A percentile compares a stretch with the other conserved stretches of the same genome.
These are phyloP conservation scores for Lasiodiplodia sp. DNA, from an alignment of 2,329 filamentous ascomycete species.

Conservation along the genomic window DNA sequence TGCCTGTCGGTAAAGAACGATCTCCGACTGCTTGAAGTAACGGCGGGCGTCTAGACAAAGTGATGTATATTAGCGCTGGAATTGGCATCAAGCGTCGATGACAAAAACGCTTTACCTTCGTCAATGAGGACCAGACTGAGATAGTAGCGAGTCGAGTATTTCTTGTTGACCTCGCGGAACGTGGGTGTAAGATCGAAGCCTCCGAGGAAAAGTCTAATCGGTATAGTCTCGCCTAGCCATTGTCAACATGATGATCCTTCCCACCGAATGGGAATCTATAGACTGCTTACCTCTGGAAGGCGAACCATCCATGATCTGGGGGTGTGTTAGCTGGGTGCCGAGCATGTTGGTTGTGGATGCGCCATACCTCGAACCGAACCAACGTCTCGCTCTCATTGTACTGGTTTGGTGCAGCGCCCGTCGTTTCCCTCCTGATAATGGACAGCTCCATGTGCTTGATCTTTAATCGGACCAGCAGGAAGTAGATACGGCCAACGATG, in stretches of 20 bases:
- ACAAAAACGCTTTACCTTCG: constrained; percentile 68
- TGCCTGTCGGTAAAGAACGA: constrained; percentile 88
- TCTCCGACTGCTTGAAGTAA: constrained; percentile 99
- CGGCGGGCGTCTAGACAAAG: constrained; percentile 77
- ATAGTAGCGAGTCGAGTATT: constrained; percentile 98
- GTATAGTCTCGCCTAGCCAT: constrained; percentile 79
- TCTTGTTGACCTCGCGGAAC: constrained; percentile 99
- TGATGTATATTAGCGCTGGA: constrained; percentile 33
- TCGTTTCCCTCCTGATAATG: constrained; percentile 96
- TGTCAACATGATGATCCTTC: constrained; percentile 35
- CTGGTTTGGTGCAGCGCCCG: constrained; percentile 94
- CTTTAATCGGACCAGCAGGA: constrained; percentile 94
- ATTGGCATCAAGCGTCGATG: not conserved
- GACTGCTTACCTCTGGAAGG: constrained; percentile 77
- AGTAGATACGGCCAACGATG: constrained; percentile 98
- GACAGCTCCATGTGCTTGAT: constrained; percentile 99
- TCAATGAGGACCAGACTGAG: constrained; percentile 94
- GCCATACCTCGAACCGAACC: constrained; percentile 85
- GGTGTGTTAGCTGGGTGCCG: constrained; percentile 30
- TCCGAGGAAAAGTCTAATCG: constrained; percentile 94
- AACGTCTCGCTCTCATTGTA: constrained; percentile 99
- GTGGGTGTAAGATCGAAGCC: constrained; percentile 98
- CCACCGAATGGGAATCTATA: not conserved
- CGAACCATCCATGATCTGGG: constrained; percentile 98
- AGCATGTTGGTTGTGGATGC: not conserved